These are phyloP conservation scores for Naganishia sp. DNA, from an alignment of 1,284 basidiomycete species.

Conservation along the genomic window DNA sequence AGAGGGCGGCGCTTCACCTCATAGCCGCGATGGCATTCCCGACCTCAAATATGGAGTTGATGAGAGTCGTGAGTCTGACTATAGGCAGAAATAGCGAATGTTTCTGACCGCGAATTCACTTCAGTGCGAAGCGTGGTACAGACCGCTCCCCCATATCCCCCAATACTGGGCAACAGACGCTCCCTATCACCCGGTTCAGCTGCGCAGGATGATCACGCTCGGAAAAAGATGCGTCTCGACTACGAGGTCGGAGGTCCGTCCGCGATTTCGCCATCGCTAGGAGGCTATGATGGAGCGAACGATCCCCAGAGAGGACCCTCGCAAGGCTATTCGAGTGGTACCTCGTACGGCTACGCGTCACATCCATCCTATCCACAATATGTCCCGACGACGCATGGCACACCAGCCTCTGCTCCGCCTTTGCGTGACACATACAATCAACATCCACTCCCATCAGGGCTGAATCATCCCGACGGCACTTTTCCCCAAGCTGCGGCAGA, in stretches of 20 bases:
- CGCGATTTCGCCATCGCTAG: slow-evolving; percentile 4
- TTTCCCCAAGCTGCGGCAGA: slow-evolving; percentile 2
- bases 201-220: slow-evolving; percentile 11
- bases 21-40: slow-evolving; percentile 1
- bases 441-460: background rate
- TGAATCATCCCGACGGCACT: slow-evolving; percentile 1
- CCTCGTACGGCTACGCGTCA: slow-evolving; percentile 1
- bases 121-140: slow-evolving; percentile 19
- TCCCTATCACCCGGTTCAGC: slow-evolving; percentile 1
- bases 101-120: background rate
- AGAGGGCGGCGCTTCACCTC: slow-evolving; percentile 7
- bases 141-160: slow-evolving; percentile 10
- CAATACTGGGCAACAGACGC: background rate
- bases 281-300: slow-evolving; percentile 5
- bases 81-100: background rate
- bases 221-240: slow-evolving; percentile 15
- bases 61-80: slow-evolving; percentile 2
- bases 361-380: slow-evolving; percentile 15
- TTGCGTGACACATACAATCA: slow-evolving; percentile 10
- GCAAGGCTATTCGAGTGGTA: slow-evolving; percentile 2
- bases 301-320: background rate
- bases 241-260: background rate
- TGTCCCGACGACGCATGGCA: slow-evolving; percentile 2
- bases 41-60: slow-evolving; percentile 16
- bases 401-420: slow-evolving; percentile 17